phyloP scores from a whole-genome alignment of 306 rosid genomes.

The Fragaria iinumae region DNA sequence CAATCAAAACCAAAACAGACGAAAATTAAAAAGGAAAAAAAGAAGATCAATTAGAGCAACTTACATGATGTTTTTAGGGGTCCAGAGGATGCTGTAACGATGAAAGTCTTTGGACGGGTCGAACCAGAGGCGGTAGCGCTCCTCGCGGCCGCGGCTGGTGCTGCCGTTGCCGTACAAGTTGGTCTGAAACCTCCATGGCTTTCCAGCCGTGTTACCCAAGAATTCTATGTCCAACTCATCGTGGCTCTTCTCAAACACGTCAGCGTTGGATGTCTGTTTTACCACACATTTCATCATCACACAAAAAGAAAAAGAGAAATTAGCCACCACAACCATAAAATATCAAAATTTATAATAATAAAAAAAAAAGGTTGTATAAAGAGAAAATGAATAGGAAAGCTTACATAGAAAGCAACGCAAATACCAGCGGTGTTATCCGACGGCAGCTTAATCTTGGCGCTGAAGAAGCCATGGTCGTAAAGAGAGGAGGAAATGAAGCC shows the following conservation, averaged over 20 bases:
- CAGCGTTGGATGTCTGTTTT: conserved; percentile 83
- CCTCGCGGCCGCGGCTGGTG: conserved; percentile 88
- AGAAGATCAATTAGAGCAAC: conserved; percentile 10
- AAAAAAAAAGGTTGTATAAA: neutral
- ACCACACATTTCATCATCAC: neutral
- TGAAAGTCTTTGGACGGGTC: conserved; percentile 74
- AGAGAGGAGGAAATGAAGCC: conserved; percentile 84
- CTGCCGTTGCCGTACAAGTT: conserved; percentile 92
- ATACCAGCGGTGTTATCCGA: conserved; percentile 85
- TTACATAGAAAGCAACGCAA: conserved; percentile 84
- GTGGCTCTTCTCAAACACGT: conserved; percentile 75
- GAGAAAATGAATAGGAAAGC: conserved; percentile 12
- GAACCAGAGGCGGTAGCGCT: conserved; percentile 91
- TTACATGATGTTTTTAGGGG: conserved; percentile 56
- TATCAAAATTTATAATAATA: neutral
- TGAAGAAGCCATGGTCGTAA: conserved; percentile 87
- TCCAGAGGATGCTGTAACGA: conserved; percentile 96
- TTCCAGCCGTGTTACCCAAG: conserved; percentile 71
- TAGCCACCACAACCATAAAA: neutral
- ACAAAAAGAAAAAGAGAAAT: conserved; percentile 14
- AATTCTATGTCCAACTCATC: conserved; percentile 96
- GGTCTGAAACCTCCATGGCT: conserved; percentile 97
- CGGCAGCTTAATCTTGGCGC: conserved; percentile 85
- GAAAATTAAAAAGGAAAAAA: neutral
- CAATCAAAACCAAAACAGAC: neutral